A percentile compares a stretch with the other conserved stretches of the same genome.
Evolutionary conservation across 768 basidiomycete species (phyloP).

Genomic region (Lentinula aciculospora): DNA sequence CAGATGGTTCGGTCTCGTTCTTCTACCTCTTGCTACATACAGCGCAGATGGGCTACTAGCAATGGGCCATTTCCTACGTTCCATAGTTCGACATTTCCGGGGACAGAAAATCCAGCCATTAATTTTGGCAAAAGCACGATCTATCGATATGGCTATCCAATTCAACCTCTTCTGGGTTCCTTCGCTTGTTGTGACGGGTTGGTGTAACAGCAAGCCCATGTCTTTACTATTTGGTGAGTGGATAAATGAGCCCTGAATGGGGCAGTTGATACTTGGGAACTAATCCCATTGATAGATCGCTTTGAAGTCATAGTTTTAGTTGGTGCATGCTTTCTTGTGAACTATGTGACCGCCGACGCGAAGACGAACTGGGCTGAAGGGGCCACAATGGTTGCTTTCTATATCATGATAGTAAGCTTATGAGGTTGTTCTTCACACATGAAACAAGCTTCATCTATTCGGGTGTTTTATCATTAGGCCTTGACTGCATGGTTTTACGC

Average conservation of each 20-base stretch:
- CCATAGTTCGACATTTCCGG: constrained; percentile 19
- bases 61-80: constrained; percentile 23
- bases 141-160: constrained; percentile 75
- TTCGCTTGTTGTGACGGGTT: constrained; percentile 57
- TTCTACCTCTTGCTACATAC: constrained; percentile 70
- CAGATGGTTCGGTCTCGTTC: constrained; percentile 70
- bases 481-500: neutral
- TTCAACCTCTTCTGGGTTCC: constrained; percentile 79
- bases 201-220: constrained; percentile 59
- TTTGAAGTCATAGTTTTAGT: constrained; percentile 63
- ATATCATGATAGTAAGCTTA: constrained; percentile 55
- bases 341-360: constrained; percentile 68
- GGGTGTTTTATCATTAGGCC: constrained; percentile 39
- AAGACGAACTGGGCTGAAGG: constrained; percentile 82
- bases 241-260: neutral
- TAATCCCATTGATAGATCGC: constrained; percentile 36
- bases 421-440: constrained; percentile 70
- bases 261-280: neutral
- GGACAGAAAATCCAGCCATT: constrained; percentile 32
- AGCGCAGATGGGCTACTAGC: constrained; percentile 64
- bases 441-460: constrained; percentile 68
- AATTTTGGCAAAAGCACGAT: constrained; percentile 57
- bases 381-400: constrained; percentile 58
- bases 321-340: constrained; percentile 69
- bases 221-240: constrained; percentile 59